A percentile compares a stretch with the other conserved stretches of the same genome.
These are phyloP conservation scores for Fusarium sp. DNA, from an alignment of 2,329 filamentous ascomycete species.

Conservation along the genomic window DNA sequence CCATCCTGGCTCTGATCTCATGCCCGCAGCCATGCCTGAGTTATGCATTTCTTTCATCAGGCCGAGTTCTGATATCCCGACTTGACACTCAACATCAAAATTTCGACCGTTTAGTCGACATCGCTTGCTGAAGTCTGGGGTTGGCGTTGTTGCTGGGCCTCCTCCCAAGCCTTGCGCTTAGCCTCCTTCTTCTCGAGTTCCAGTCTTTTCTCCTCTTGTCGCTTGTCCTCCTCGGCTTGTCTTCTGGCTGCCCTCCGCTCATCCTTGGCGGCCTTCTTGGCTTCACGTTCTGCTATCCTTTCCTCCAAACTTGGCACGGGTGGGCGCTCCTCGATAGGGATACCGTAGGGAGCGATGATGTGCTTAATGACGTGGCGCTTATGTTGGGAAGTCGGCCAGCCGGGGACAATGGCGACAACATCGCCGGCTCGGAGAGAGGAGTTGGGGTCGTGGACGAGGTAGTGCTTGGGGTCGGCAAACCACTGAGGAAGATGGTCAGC, in stretches of 20 bases:
- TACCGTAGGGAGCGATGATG: constrained; percentile 78
- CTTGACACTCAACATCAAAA: constrained; percentile 8
- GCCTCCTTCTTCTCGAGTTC: constrained; percentile 40
- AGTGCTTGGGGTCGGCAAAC: constrained; percentile 72
- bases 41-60: constrained; percentile 4
- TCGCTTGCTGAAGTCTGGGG: constrained; percentile 26
- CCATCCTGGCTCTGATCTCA: background rate
- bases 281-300: constrained; percentile 64
- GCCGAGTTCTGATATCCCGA: background rate
- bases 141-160: constrained; percentile 33
- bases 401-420: constrained; percentile 76
- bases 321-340: constrained; percentile 72
- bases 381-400: constrained; percentile 72
- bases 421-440: constrained; percentile 80
- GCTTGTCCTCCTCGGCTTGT: constrained; percentile 37
- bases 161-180: constrained; percentile 40
- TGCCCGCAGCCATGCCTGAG: background rate
- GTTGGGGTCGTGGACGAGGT: constrained; percentile 83
- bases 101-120: constrained; percentile 21
- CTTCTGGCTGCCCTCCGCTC: constrained; percentile 59
- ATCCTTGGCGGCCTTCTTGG: constrained; percentile 68
- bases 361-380: constrained; percentile 81
- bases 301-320: constrained; percentile 74
- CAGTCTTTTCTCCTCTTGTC: constrained; percentile 43
- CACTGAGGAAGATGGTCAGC: constrained; percentile 47